Evolutionary conservation across 257 asterid genomes (phyloP), one percentile per base, ranked within the genome.

Genomic region (Solanum chmielewskii): DNA sequence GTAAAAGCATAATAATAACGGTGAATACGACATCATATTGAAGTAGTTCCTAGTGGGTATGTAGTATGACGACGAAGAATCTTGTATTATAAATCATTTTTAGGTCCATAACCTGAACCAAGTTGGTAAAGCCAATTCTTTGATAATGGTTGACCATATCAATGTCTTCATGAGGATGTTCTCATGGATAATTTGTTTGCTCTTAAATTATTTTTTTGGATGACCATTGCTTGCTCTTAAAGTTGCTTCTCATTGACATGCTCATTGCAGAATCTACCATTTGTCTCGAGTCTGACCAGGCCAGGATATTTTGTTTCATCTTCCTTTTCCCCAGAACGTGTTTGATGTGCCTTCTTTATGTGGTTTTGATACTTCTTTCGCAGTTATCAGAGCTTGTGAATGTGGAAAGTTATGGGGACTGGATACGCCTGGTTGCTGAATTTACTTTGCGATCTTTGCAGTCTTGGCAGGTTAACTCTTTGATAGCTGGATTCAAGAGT

Each of bases 401-500:
- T 56, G 95, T 95, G 96, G 99, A 97, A 92, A 98, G 98, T 87
- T 97, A 97, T 88, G 93, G 94, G 89, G 99, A 97, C 68, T 97
- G 99, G 99, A 95, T 97, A 91, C 98, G 97, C 83, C 92, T 97
- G 87, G 99, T 97, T 84, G 99, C 99, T 3, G 99, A 95, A 91
- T 97, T 97, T 88, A 97, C 99, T 9, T 91, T 94, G 68, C 93
- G 91, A 90, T 97, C 99, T 90, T 89, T 97, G 93, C 92, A 94
- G 88, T 97, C 99, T 88, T 97, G 99, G 99, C 98, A 97, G 99
- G 99, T 91, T 44, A 77, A 8, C 83, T 23, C 52, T n/a, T 86
- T 49, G 33, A 16, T 49, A 21, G 47, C 80, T 27, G 21, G 70
- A 29, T 86, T n/a, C 74, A 6, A 31, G 44, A 60, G 15, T 39